phyloP scores from a whole-genome alignment of 1,139 yeast species.

The Sugiyamaella xylanicola region DNA sequence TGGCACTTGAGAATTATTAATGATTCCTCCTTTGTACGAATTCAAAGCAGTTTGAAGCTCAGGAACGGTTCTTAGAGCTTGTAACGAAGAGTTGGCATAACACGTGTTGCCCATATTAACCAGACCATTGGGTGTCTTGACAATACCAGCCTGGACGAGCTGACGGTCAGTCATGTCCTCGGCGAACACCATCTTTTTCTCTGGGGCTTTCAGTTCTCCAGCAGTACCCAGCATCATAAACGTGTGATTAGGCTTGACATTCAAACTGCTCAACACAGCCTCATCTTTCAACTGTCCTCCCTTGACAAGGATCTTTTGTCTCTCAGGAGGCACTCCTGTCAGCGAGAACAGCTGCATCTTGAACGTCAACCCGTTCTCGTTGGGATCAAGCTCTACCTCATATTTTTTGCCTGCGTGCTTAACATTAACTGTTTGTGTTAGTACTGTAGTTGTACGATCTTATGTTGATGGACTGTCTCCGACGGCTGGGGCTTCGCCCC shows the following conservation, averaged over 20 bases:
- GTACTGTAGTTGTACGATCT: too few species aligned
- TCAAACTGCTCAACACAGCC: conserved; percentile 51
- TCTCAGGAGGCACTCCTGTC: conserved; percentile 80
- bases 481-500: conserved; percentile 3
- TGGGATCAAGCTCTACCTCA: conserved; percentile 61
- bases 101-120: conserved; percentile 93
- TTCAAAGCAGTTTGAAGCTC: conserved; percentile 50
- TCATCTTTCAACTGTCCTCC: conserved; percentile 86
- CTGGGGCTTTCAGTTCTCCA: conserved; percentile 63
- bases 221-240: conserved; percentile 94
- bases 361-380: conserved; percentile 60
- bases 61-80: conserved; percentile 68
- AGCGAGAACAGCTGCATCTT: conserved; percentile 69
- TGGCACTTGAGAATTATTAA: conserved; percentile 17
- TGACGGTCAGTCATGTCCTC: conserved; percentile 65
- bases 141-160: conserved; percentile 37
- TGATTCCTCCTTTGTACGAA: conserved; percentile 28
- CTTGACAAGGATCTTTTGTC: conserved; percentile 87
- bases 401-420: conserved; percentile 86
- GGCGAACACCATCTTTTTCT: conserved; percentile 57
- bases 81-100: conserved; percentile 87
- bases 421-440: conserved; percentile 50
- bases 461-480: background rate
- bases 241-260: conserved; percentile 64
- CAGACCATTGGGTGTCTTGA: conserved; percentile 68